Evolutionary conservation across 441 rosid species (phyloP).

Genomic region (Erodium chrysanthum): DNA sequence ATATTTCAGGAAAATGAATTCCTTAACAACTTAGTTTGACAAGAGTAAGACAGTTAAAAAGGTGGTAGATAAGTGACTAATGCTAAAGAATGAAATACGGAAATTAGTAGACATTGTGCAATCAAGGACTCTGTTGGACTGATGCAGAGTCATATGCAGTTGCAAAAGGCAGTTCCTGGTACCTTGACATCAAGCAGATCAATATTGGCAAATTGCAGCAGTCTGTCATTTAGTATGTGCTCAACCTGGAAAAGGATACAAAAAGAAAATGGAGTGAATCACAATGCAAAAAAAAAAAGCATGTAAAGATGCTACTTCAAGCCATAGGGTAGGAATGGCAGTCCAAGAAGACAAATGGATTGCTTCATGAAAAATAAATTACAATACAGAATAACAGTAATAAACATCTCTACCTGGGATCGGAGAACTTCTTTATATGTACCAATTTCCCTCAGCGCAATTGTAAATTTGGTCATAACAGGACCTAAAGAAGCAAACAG

Average conservation of each 20-base stretch:
- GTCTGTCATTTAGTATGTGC: constrained; percentile 88
- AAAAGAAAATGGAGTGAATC: not conserved
- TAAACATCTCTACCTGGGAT: constrained; percentile 18
- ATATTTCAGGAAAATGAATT: not conserved
- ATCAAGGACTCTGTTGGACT: not conserved
- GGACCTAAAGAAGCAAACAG: constrained; percentile 18
- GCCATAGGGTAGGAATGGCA: not conserved
- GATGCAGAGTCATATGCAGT: not conserved
- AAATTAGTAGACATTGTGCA: not conserved
- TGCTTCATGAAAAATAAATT: not conserved
- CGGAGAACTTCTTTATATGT: constrained; percentile 27
- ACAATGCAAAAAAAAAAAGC: not conserved
- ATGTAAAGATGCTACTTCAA: not conserved
- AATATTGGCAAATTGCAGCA: constrained; percentile 75
- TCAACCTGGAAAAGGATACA: constrained; percentile 54
- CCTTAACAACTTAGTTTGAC: not conserved
- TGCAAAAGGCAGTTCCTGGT: constrained; percentile 17
- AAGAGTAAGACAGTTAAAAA: constrained; percentile 8
- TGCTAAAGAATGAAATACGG: not conserved
- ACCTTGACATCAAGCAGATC: constrained; percentile 97
- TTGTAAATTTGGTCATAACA: constrained; percentile 25
- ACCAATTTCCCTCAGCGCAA: constrained; percentile 28
- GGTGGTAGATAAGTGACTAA: not conserved
- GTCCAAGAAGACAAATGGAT: not conserved
- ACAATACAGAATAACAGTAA: not conserved